phyloP scores from a whole-genome alignment of 2,329 filamentous ascomycete genomes.

The Scedosporium minutisporum region DNA sequence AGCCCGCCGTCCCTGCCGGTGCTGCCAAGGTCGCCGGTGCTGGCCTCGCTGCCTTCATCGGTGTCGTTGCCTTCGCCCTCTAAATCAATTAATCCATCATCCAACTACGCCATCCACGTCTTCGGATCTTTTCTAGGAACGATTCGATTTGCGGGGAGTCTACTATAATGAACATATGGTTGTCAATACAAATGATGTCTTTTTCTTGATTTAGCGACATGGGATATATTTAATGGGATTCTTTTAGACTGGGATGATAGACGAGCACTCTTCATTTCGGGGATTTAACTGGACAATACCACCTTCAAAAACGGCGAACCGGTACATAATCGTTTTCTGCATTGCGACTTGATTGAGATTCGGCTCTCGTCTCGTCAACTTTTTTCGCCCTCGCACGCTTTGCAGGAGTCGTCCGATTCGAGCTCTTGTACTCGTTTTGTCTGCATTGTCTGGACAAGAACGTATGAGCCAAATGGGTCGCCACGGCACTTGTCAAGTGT shows the following conservation, averaged over 20 bases:
- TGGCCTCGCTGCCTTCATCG: conserved; percentile 50
- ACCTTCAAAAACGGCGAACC: neutral
- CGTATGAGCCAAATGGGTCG: neutral
- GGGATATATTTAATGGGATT: neutral
- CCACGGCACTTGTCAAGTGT: conserved; percentile 2
- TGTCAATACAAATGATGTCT: conserved; percentile 3
- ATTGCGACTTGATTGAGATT: conserved; percentile 1
- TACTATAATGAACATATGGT: neutral
- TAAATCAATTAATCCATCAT: conserved; percentile 32
- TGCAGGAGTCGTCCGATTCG: conserved; percentile 1
- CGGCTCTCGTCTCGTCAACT: too few relatives aligned
- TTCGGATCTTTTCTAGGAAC: neutral
- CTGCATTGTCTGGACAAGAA: conserved; percentile 3
- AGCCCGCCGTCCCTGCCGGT: conserved; percentile 32
- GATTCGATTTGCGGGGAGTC: neutral
- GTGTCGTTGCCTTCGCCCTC: conserved; percentile 50
- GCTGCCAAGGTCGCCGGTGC: conserved; percentile 46
- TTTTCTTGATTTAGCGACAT: conserved; percentile 3
- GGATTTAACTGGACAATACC: conserved; percentile 3
- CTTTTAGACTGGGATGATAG: conserved; percentile 4
- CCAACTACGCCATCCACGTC: conserved; percentile 2
- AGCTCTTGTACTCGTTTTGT: neutral
- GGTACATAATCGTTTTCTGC: conserved; percentile 2
- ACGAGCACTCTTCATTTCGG: conserved; percentile 4
- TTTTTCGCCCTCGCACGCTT: neutral